phyloP scores from a whole-genome alignment of 257 asterid genomes.

The Solanum neorickii region DNA sequence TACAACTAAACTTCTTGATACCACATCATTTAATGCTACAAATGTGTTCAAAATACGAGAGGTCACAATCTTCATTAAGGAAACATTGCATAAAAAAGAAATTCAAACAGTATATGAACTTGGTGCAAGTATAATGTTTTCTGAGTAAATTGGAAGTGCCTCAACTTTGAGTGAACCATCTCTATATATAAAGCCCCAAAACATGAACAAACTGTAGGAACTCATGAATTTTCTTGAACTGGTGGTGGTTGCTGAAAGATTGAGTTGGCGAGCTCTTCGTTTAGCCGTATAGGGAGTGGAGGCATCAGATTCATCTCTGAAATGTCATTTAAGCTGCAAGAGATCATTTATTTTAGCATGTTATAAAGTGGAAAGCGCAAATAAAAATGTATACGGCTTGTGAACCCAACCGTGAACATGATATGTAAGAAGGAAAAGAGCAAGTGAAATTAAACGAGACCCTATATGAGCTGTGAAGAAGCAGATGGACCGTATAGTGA shows the following conservation, averaged over 20 bases:
- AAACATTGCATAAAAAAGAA: no score
- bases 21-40: background rate
- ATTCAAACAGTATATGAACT: background rate
- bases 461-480: no score
- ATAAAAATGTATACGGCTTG: no score
- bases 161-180: background rate
- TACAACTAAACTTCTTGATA: background rate
- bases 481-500: no score
- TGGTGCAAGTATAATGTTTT: background rate
- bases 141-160: background rate
- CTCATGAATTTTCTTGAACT: slow-evolving; percentile 28
- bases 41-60: background rate
- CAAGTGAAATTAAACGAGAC: no score
- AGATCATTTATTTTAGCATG: slow-evolving; percentile 6
- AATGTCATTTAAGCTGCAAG: slow-evolving; percentile 46
- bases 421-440: no score
- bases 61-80: background rate
- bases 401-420: no score
- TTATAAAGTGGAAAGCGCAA: background rate
- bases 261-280: slow-evolving; percentile 51
- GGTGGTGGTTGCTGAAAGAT: slow-evolving; percentile 30
- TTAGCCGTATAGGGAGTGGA: slow-evolving; percentile 67
- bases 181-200: background rate
- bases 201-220: background rate
- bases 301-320: slow-evolving; percentile 82